Percentiles rank a stretch among this genome's conserved stretches.
Evolutionary conservation across 306 rosid species (phyloP).

Genomic region (Begonia masoniana): DNA sequence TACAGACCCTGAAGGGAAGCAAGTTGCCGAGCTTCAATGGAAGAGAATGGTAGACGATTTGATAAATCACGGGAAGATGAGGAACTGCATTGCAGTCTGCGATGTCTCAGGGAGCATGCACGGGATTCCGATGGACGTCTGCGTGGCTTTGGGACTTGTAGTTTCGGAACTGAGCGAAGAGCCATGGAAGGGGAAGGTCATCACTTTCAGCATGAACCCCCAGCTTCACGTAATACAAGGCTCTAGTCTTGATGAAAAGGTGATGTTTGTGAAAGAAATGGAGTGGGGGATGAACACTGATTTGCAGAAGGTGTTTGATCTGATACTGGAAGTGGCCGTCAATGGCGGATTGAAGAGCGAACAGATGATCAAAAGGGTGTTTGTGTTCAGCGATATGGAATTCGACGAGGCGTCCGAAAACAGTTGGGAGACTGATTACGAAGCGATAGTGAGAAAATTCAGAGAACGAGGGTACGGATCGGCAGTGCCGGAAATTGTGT

Average conservation of each 20-base stretch:
- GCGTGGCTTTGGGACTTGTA: slow-evolving; percentile 23
- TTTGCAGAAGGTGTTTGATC: slow-evolving; percentile 29
- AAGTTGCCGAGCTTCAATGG: slow-evolving; percentile 30
- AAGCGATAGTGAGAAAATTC: slow-evolving; percentile 15
- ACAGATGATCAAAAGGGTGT: slow-evolving; percentile 16
- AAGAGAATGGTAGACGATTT: slow-evolving; percentile 23
- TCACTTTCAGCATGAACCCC: slow-evolving; percentile 16
- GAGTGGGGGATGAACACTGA: slow-evolving; percentile 11
- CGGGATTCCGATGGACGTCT: slow-evolving; percentile 29
- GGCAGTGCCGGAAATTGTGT: slow-evolving; percentile 23
- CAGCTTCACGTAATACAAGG: slow-evolving; percentile 24
- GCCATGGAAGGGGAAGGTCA: slow-evolving; percentile 36
- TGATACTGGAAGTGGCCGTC: slow-evolving; percentile 19
- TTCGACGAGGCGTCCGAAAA: slow-evolving; percentile 17
- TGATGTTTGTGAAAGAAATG: slow-evolving; percentile 8
- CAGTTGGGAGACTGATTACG: slow-evolving; percentile 22
- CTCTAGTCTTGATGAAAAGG: slow-evolving; percentile 6
- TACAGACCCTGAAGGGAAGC: slow-evolving; percentile 2
- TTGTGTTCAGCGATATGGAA: slow-evolving; percentile 36
- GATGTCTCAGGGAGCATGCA: slow-evolving; percentile 22
- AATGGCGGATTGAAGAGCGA: slow-evolving; percentile 19
- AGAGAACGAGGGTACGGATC: slow-evolving; percentile 9
- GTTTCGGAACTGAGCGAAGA: slow-evolving; percentile 27
- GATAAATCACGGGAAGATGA: slow-evolving; percentile 18
- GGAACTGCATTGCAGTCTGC: slow-evolving; percentile 22